Evolutionary conservation across 345 rosid genomes (phyloP), one percentile per base, ranked within the genome.

Genomic region (Reutealis trisperma): DNA sequence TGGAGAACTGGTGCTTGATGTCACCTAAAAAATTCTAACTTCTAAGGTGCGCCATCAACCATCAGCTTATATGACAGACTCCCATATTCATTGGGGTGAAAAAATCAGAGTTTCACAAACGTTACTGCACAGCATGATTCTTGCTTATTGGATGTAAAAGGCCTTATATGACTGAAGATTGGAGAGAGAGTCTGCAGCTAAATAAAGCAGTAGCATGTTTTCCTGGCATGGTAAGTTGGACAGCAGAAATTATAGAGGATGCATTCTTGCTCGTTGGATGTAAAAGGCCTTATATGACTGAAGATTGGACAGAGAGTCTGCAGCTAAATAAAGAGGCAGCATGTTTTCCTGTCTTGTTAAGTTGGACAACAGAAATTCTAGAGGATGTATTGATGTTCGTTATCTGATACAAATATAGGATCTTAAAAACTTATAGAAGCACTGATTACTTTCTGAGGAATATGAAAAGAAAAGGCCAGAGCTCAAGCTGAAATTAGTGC

Each of bases 401-500:
- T 75, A 70, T 67, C 71, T 63, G 71, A 69, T 75, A 62, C 72
- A 74, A 45, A 41, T 25, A 52, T 21, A 6, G 60, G 34, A 58
- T n/a, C 2, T 14, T 49, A 11, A 52, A 25, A 70, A 25, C 59
- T 12, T 14, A 51, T 32, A 16, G 15, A 16, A 14, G 6, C 45
- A 27, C 12, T 1, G 51, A 19, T 69, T 70, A 27, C 44, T 27
- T 44, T 55, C 18, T 21, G 72, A 44, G 52, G 68, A 81, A 69
- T 67, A 58, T 32, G 24, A 44, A 44, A 63, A 37, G 63, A 63
- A 49, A 27, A 72, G 45, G 24, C 54, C 21, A 24, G 59, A 67
- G 70, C 76, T 86, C 55, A 78, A 76, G 83, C 73, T 62, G 78
- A 81, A 81, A 82, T 78, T 51, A 83, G 83, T 32, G 79, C 74